A percentile compares a stretch with the other conserved stretches of the same genome.
These are phyloP conservation scores for Leccinum solheimii DNA, from an alignment of 1,284 basidiomycete genomes.

Conservation along the genomic window DNA sequence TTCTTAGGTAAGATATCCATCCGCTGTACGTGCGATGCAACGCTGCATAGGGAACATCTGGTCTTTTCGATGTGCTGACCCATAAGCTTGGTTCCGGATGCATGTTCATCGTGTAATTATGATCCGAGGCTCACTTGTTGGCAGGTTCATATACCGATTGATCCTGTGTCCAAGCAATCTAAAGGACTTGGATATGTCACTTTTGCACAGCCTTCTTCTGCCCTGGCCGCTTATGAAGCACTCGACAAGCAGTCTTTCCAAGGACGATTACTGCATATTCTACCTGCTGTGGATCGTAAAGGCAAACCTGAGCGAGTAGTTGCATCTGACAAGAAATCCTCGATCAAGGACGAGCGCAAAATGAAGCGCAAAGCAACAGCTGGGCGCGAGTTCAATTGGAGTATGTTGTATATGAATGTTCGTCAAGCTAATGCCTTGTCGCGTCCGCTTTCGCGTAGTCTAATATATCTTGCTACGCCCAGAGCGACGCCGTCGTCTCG, in stretches of 20 bases:
- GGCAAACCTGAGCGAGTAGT: conserved; percentile 48
- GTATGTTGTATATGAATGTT: conserved; percentile 97
- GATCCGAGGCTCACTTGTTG: conserved; percentile 16
- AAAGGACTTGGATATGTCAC: conserved; percentile 89
- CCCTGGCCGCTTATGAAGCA: conserved; percentile 73
- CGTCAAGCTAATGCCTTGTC: conserved; percentile 40
- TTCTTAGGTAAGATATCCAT: conserved; percentile 19
- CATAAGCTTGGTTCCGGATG: neutral
- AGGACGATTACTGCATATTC: conserved; percentile 88
- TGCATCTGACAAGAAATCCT: conserved; percentile 49
- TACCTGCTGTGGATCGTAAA: conserved; percentile 76
- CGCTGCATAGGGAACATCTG: neutral
- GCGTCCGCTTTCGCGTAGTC: conserved; percentile 16
- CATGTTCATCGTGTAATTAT: neutral
- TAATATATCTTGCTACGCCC: conserved; percentile 21
- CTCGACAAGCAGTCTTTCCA: conserved; percentile 90
- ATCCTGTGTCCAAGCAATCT: conserved; percentile 60
- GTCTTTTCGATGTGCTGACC: neutral
- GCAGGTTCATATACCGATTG: conserved; percentile 84
- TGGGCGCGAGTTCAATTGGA: conserved; percentile 93
- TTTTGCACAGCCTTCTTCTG: conserved; percentile 65
- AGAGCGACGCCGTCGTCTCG: conserved; percentile 88
- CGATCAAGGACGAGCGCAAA: conserved; percentile 68
- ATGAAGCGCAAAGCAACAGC: conserved; percentile 73
- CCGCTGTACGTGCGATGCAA: neutral